Conservation (phyloP, 352 stramenopile species). For the Pythium aphanidermatum region DNA sequence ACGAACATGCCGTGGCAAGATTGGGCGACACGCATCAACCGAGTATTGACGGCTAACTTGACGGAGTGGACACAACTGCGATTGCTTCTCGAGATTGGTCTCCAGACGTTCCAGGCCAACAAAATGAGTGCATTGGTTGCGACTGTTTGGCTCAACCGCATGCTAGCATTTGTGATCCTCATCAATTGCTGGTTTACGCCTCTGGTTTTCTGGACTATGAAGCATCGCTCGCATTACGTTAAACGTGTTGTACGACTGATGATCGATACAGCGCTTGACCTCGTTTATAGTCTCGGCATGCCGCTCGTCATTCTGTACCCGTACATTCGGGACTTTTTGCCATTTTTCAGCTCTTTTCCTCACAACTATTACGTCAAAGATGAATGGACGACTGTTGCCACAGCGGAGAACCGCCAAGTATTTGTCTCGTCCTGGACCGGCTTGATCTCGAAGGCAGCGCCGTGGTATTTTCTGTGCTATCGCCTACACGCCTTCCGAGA, state of each 20-base stretch:
- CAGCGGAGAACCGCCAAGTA: constrained; percentile 4
- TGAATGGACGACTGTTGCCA: constrained; percentile 2
- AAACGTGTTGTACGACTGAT: background rate
- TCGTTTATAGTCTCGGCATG: constrained; percentile 3
- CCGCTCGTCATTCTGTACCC: constrained; percentile 8
- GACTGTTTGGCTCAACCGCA: constrained; percentile 11
- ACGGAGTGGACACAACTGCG: background rate
- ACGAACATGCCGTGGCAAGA: too few relatives aligned
- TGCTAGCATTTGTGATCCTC: constrained; percentile 3
- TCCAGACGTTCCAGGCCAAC: constrained; percentile 10
- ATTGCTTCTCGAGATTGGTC: constrained; percentile 3
- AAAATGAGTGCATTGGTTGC: constrained; percentile 6
- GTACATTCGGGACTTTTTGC: constrained; percentile 2
- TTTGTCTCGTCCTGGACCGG: constrained; percentile 14
- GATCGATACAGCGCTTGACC: background rate
- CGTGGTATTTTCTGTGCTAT: constrained; percentile 4
- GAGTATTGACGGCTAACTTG: too few relatives aligned
- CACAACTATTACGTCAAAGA: constrained; percentile 1
- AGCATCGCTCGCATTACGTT: background rate
- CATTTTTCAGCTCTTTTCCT: background rate
- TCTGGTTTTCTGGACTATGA: constrained; percentile 1
- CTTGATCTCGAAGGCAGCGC: constrained; percentile 12
- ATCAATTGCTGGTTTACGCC: constrained; percentile 13
- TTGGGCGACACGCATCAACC: too few relatives aligned
- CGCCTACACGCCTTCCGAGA: constrained; percentile 1